Conservation (phyloP, 495 filamentous ascomycete genomes). For the Penicillium longicatenatum region DNA sequence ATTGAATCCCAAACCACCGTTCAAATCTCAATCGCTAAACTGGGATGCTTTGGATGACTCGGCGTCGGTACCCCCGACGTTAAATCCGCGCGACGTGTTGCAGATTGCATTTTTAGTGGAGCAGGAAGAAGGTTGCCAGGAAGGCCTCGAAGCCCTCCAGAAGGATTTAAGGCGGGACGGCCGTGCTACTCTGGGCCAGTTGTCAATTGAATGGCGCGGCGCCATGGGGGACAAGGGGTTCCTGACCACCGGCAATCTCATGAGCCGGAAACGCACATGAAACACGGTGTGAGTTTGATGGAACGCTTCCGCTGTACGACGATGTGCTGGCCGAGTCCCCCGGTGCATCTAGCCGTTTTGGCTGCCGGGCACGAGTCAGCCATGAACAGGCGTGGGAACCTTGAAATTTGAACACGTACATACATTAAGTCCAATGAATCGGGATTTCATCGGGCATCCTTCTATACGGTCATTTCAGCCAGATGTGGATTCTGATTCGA, state of each 20-base stretch:
- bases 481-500: not conserved
- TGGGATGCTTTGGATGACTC: constrained; percentile 49
- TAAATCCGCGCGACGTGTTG: constrained; percentile 83
- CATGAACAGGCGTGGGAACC: not conserved
- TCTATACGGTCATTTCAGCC: not conserved
- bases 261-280: constrained; percentile 56
- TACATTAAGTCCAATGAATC: not conserved
- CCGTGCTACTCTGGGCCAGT: constrained; percentile 70
- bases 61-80: constrained; percentile 53
- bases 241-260: constrained; percentile 82
- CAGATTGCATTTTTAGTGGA: constrained; percentile 90
- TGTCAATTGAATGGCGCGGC: constrained; percentile 85
- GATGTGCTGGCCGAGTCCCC: constrained; percentile 16
- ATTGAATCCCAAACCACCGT: constrained; percentile 56
- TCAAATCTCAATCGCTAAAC: constrained; percentile 58
- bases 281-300: constrained; percentile 20
- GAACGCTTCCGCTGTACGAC: constrained; percentile 11
- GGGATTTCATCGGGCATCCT: not conserved
- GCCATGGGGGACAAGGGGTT: constrained; percentile 89
- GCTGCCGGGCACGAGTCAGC: constrained; percentile 17
- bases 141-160: constrained; percentile 45
- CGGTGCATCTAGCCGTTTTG: constrained; percentile 21
- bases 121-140: constrained; percentile 56
- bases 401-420: constrained; percentile 2
- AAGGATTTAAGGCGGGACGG: constrained; percentile 60